Percentiles rank a stretch among this genome's conserved stretches.
These are phyloP conservation scores for Akebia trifoliata DNA, from an alignment of 164 flowering plant species.

Conservation along the genomic window DNA sequence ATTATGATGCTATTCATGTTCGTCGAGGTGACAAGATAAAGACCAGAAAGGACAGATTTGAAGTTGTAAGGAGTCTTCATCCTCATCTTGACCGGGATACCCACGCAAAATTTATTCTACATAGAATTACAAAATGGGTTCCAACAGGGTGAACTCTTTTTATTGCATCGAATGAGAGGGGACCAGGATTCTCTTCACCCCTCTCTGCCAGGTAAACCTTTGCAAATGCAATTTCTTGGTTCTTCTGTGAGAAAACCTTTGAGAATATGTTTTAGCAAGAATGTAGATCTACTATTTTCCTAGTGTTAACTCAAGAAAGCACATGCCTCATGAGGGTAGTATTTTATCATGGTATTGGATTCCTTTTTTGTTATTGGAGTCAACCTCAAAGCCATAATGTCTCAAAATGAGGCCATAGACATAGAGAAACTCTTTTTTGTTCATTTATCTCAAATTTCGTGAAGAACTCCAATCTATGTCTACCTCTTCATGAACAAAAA, in stretches of 20 bases:
- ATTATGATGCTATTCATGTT: slow-evolving; percentile 93
- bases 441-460: too few relatives aligned
- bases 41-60: slow-evolving; percentile 83
- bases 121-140: slow-evolving; percentile 71
- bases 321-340: too few relatives aligned
- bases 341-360: too few relatives aligned
- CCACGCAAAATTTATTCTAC: slow-evolving; percentile 73
- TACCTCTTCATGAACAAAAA: too few relatives aligned
- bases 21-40: slow-evolving; percentile 94
- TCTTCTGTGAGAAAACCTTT: too few relatives aligned
- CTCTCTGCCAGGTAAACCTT: slow-evolving; percentile 64
- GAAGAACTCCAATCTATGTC: too few relatives aligned
- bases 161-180: slow-evolving; percentile 95
- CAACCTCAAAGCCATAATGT: too few relatives aligned
- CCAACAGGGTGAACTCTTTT: slow-evolving; percentile 80
- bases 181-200: slow-evolving; percentile 81
- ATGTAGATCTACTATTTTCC: background rate
- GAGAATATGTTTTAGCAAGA: background rate
- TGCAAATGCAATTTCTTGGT: background rate
- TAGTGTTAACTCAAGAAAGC: too few relatives aligned
- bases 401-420: too few relatives aligned
- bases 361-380: too few relatives aligned
- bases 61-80: slow-evolving; percentile 60
- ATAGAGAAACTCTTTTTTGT: too few relatives aligned
- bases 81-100: slow-evolving; percentile 98